phyloP scores from a whole-genome alignment of 164 flowering plant genomes.

The Hamamelis virginiana region DNA sequence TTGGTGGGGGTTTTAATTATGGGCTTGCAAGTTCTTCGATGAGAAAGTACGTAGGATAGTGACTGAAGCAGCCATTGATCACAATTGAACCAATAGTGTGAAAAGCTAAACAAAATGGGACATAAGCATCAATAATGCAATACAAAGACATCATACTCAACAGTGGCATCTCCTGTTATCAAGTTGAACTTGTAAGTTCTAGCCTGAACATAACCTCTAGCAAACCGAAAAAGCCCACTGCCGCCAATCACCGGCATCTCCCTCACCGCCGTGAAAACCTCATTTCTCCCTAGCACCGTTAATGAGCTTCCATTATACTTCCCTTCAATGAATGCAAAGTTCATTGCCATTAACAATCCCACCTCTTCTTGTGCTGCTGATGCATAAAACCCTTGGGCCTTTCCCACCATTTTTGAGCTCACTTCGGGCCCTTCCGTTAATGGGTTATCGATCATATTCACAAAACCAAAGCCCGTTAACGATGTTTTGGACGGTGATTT shows the following conservation, averaged over 20 bases:
- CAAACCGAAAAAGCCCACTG: slow-evolving; percentile 38
- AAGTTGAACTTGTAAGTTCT: slow-evolving; percentile 23
- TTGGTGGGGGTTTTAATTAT: too few relatives aligned
- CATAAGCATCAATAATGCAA: slow-evolving; percentile 21
- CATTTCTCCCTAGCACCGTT: slow-evolving; percentile 20
- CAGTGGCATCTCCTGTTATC: slow-evolving; percentile 32
- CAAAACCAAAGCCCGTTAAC: slow-evolving; percentile 28
- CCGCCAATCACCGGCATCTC: slow-evolving; percentile 58
- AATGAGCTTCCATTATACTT: slow-evolving; percentile 27
- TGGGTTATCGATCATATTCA: slow-evolving; percentile 28
- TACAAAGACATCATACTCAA: slow-evolving; percentile 45
- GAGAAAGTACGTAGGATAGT: too few relatives aligned
- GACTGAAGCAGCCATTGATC: too few relatives aligned
- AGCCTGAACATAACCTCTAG: slow-evolving; percentile 37
- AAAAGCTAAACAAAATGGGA: too few relatives aligned
- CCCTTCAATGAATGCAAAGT: slow-evolving; percentile 21
- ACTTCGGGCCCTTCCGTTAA: slow-evolving; percentile 19
- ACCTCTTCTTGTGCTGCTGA: slow-evolving; percentile 18
- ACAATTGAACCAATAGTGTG: too few relatives aligned
- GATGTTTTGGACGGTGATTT: slow-evolving; percentile 9
- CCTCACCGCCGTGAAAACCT: slow-evolving; percentile 16
- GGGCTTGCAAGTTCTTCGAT: too few relatives aligned
- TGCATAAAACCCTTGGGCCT: slow-evolving; percentile 26
- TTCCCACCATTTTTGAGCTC: slow-evolving; percentile 19
- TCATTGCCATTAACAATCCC: slow-evolving; percentile 22